A percentile compares a stretch with the other conserved stretches of the same genome.
Evolutionary conservation across 768 basidiomycete species (phyloP).

Genomic region (Scleroderma citrinum): DNA sequence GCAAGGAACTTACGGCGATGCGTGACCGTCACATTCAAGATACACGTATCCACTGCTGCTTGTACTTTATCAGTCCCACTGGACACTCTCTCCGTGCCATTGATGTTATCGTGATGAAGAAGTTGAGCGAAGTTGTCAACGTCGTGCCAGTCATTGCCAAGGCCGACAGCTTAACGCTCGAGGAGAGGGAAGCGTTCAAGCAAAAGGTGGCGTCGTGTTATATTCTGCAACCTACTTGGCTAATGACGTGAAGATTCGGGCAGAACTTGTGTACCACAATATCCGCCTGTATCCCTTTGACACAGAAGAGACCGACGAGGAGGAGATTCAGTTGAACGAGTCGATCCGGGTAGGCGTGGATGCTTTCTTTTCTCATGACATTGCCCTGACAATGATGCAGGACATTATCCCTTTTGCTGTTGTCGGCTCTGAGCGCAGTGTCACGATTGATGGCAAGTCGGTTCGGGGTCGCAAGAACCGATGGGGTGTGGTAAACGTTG

Average conservation of each 20-base stretch:
- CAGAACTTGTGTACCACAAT: constrained; percentile 85
- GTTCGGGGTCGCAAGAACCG: constrained; percentile 96
- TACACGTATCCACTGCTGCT: constrained; percentile 95
- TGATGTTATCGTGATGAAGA: constrained; percentile 98
- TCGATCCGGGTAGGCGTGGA: constrained; percentile 66
- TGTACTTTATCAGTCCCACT: constrained; percentile 99
- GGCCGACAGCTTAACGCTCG: constrained; percentile 87
- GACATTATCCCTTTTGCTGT: constrained; percentile 94
- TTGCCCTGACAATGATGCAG: constrained; percentile 34
- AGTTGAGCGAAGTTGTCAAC: constrained; percentile 97
- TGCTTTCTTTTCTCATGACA: background rate
- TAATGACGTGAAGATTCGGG: constrained; percentile 65
- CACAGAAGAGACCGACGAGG: constrained; percentile 90
- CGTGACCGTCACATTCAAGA: constrained; percentile 98
- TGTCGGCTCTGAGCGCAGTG: constrained; percentile 93
- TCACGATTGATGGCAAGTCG: constrained; percentile 92
- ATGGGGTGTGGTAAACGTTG: constrained; percentile 98
- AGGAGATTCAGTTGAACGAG: constrained; percentile 87
- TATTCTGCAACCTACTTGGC: constrained; percentile 1
- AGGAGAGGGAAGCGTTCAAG: constrained; percentile 93
- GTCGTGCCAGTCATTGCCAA: constrained; percentile 99
- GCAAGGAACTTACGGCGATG: constrained; percentile 98
- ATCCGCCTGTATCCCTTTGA: constrained; percentile 97
- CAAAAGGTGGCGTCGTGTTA: constrained; percentile 51
- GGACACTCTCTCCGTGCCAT: constrained; percentile 95